Evolutionary conservation across 495 filamentous ascomycete genomes (phyloP).

Genomic region (Neurospora sp.): DNA sequence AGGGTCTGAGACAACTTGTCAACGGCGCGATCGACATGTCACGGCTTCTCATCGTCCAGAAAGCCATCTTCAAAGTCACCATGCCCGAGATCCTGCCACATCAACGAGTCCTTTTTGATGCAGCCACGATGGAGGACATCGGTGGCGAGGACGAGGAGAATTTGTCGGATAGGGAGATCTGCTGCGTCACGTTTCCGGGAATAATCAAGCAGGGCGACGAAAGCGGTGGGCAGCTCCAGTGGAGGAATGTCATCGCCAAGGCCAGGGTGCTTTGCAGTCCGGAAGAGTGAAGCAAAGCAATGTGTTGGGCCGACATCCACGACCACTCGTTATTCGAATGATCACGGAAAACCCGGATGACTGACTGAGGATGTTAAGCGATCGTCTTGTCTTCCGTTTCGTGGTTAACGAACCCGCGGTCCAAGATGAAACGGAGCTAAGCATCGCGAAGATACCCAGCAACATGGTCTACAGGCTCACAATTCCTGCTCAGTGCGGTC

Average conservation of each 20-base stretch:
- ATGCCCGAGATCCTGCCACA: constrained; percentile 41
- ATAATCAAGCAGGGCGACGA: constrained; percentile 47
- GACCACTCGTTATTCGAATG: neutral
- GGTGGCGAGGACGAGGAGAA: constrained; percentile 45
- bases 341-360: no score
- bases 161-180: constrained; percentile 33
- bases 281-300: constrained; percentile 13
- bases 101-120: constrained; percentile 39
- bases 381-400: neutral
- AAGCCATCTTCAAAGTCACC: constrained; percentile 38
- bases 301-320: neutral
- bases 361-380: neutral
- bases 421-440: neutral
- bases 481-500: neutral
- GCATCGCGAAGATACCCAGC: neutral
- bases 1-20: constrained; percentile 34
- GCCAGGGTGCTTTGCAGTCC: constrained; percentile 42
- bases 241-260: constrained; percentile 45
- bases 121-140: constrained; percentile 45
- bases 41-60: constrained; percentile 40
- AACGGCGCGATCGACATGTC: constrained; percentile 39
- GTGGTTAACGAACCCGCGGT: neutral
- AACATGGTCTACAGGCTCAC: neutral
- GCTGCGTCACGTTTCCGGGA: constrained; percentile 42
- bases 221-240: constrained; percentile 41